Percentiles rank a stretch among this genome's conserved stretches.
These are phyloP conservation scores for Kuraishia piskuri DNA, from an alignment of 805 yeast genomes.

Conservation along the genomic window DNA sequence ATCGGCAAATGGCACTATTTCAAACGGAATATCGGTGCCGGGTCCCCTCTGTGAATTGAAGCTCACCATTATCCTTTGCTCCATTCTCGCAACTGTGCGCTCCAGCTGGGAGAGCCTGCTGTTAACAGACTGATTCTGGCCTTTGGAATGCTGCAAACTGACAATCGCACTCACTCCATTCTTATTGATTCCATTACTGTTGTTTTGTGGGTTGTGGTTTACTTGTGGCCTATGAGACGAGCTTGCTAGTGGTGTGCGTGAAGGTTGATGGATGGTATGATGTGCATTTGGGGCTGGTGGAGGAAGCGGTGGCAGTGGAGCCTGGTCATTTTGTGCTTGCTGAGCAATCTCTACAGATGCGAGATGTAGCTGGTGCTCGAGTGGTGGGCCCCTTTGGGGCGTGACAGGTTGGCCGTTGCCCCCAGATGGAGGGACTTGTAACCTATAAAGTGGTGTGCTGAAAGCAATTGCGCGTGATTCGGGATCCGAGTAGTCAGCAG, in stretches of 20 bases:
- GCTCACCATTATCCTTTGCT: slow-evolving; percentile 18
- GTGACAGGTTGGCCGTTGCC: background rate
- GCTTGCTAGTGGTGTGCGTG: background rate
- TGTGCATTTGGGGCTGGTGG: background rate
- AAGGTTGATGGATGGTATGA: background rate
- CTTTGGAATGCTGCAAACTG: slow-evolving; percentile 1
- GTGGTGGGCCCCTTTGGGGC: background rate
- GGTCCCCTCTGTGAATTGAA: slow-evolving; percentile 18
- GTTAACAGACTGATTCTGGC: background rate
- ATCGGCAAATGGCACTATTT: slow-evolving; percentile 16
- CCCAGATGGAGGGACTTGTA: slow-evolving; percentile 7
- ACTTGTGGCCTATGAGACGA: background rate
- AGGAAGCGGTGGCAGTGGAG: background rate
- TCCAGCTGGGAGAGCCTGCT: slow-evolving; percentile 10
- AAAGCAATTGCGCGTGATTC: slow-evolving; percentile 13
- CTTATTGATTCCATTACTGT: slow-evolving; percentile 8
- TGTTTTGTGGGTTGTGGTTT: slow-evolving; percentile 6
- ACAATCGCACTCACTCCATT: background rate
- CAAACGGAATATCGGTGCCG: slow-evolving; percentile 21
- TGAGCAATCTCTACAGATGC: background rate
- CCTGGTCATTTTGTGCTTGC: background rate
- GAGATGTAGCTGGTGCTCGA: background rate
- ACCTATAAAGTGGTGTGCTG: slow-evolving; percentile 15
- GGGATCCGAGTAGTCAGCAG: slow-evolving; percentile 12
- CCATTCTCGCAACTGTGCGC: slow-evolving; percentile 13